Conservation (phyloP, 2,329 filamentous ascomycete species). For the Aspergillus pseudonomiae region DNA sequence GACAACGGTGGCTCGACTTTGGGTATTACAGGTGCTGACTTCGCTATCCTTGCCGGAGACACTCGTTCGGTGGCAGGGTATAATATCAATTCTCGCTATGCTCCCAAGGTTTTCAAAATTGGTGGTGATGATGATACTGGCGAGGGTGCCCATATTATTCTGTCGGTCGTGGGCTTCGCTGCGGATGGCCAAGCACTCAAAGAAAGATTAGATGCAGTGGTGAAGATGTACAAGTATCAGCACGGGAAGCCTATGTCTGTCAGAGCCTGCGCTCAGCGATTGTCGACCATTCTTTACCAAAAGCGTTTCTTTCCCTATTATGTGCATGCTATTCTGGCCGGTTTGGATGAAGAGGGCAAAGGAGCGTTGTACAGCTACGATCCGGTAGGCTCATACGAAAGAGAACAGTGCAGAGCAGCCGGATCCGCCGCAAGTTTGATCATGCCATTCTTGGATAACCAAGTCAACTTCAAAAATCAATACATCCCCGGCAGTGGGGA, state of each 20-base stretch:
- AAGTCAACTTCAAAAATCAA: conserved; percentile 99
- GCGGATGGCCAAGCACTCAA: conserved; percentile 93
- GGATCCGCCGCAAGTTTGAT: conserved; percentile 92
- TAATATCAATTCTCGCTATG: conserved; percentile 97
- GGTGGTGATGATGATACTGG: conserved; percentile 87
- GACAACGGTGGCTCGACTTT: conserved; percentile 97
- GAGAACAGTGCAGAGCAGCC: conserved; percentile 92
- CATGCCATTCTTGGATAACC: conserved; percentile 99
- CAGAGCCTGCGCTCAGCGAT: conserved; percentile 88
- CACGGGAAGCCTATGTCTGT: conserved; percentile 96
- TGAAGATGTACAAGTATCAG: conserved; percentile 99
- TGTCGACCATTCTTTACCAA: conserved; percentile 93
- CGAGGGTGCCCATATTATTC: conserved; percentile 80
- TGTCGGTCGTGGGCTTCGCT: conserved; percentile 94
- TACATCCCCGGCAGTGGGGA: conserved; percentile 84
- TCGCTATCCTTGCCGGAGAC: conserved; percentile 95
- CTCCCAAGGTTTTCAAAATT: conserved; percentile 96
- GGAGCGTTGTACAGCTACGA: conserved; percentile 97
- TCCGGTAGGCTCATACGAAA: conserved; percentile 95
- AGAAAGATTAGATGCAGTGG: conserved; percentile 88
- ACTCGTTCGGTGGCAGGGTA: conserved; percentile 94
- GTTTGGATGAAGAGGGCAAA: conserved; percentile 90
- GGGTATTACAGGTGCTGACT: conserved; percentile 90
- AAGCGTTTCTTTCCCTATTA: conserved; percentile 99
- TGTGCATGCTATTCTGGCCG: conserved; percentile 89